These are phyloP conservation scores for Ensete glaucum DNA, from an alignment of 176 grass and related monocot genomes.

Conservation along the genomic window DNA sequence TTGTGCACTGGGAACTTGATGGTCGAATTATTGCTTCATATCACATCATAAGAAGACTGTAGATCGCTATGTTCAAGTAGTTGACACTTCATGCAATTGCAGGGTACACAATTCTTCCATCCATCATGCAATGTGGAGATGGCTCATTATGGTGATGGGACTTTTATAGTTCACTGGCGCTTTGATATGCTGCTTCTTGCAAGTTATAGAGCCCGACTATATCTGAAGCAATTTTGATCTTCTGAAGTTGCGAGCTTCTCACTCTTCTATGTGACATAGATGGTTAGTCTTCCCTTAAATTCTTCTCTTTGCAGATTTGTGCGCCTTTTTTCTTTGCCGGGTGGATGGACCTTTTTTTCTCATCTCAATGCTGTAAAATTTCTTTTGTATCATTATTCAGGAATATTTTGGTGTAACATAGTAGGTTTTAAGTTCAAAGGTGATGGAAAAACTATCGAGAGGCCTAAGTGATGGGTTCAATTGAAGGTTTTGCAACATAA, in stretches of 20 bases:
- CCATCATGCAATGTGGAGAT: not conserved
- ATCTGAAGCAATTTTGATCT: not conserved
- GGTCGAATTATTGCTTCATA: not conserved
- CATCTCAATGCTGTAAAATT: too few species aligned
- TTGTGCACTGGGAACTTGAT: not conserved
- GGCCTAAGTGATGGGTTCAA: conserved; percentile 40
- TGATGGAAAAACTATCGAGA: conserved; percentile 17
- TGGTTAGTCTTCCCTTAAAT: not conserved
- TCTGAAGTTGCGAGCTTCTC: not conserved
- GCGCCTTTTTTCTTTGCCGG: not conserved
- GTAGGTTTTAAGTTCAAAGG: too few species aligned
- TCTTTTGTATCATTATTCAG: too few species aligned
- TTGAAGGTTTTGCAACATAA: not conserved
- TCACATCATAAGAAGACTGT: not conserved
- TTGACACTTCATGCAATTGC: not conserved
- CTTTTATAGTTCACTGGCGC: not conserved
- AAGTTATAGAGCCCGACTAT: not conserved
- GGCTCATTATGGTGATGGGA: not conserved
- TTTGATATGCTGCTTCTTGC: not conserved
- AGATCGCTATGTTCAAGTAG: not conserved
- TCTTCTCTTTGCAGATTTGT: not conserved
- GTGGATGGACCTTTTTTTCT: too few species aligned
- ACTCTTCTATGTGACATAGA: not conserved
- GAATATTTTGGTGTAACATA: too few species aligned
- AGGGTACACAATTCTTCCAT: not conserved